Evolutionary conservation across 2,329 filamentous ascomycete species (phyloP).

Genomic region (Fusarium drepaniforme): DNA sequence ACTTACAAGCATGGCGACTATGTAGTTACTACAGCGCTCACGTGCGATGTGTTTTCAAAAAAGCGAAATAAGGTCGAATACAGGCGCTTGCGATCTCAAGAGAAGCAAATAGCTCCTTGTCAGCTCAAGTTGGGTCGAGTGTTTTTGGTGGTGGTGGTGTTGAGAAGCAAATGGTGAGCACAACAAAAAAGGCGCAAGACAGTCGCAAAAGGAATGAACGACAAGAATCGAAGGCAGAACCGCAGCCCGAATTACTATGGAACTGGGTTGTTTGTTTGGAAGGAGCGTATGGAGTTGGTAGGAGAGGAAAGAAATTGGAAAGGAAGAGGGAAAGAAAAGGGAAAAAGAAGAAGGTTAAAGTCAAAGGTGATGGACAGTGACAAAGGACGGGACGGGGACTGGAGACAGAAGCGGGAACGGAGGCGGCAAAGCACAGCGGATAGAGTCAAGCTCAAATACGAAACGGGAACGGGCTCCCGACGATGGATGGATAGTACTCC

Average conservation of each 20-base stretch:
- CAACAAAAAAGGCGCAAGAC: constrained; percentile 13
- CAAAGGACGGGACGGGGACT: constrained; percentile 12
- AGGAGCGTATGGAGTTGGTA: constrained; percentile 31
- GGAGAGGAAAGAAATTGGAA: constrained; percentile 10
- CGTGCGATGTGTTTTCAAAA: constrained; percentile 17
- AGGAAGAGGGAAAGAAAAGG: constrained; percentile 3
- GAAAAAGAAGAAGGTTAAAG: constrained; percentile 11
- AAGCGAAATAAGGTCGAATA: constrained; percentile 11
- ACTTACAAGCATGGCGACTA: constrained; percentile 45
- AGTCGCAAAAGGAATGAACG: constrained; percentile 34
- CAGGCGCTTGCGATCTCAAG: constrained; percentile 1
- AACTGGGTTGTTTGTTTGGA: constrained; percentile 21
- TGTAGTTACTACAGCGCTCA: constrained; percentile 12
- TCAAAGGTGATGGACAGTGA: constrained; percentile 10
- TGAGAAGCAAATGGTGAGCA: constrained; percentile 4
- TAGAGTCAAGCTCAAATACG: constrained; percentile 38
- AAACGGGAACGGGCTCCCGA: constrained; percentile 26
- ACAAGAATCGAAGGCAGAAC: constrained; percentile 34
- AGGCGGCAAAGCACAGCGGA: constrained; percentile 25
- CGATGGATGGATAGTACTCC: neutral
- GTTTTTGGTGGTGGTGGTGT: constrained; percentile 10
- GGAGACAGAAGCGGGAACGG: constrained; percentile 24
- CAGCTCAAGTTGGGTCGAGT: constrained; percentile 5
- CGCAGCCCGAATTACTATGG: constrained; percentile 16
- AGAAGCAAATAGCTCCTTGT: constrained; percentile 12